Conservation (phyloP, 495 filamentous ascomycete genomes). For the Aspergillus hancockii region DNA sequence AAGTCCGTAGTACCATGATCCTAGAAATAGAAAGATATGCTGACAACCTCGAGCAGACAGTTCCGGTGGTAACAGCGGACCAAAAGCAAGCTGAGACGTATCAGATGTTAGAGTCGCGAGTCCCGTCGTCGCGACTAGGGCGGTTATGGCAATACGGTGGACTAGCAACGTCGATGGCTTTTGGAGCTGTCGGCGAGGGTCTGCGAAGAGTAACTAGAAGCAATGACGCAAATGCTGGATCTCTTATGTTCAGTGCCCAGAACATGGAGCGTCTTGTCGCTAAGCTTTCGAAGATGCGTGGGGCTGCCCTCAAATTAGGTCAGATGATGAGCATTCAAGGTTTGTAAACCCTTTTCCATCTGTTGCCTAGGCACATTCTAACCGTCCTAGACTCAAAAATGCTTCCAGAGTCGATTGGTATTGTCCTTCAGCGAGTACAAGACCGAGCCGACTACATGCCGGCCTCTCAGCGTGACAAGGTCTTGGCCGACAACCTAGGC, state of each 20-base stretch:
- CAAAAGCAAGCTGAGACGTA: constrained; percentile 46
- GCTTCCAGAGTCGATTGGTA: constrained; percentile 79
- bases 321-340: constrained; percentile 97
- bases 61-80: constrained; percentile 12
- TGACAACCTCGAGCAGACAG: constrained; percentile 16
- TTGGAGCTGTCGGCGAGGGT: constrained; percentile 85
- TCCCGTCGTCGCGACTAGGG: constrained; percentile 84
- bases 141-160: constrained; percentile 94
- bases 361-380: background rate
- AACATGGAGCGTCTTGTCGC: constrained; percentile 93
- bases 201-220: constrained; percentile 67
- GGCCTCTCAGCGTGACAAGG: constrained; percentile 81
- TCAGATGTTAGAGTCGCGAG: constrained; percentile 82
- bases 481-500: constrained; percentile 77
- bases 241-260: constrained; percentile 80
- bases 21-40: background rate
- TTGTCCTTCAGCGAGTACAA: constrained; percentile 90
- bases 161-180: constrained; percentile 90
- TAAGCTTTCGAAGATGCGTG: constrained; percentile 93
- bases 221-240: constrained; percentile 62
- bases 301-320: constrained; percentile 95
- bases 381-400: constrained; percentile 76
- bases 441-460: constrained; percentile 99
- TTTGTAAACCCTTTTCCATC: constrained; percentile 25
- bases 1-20: constrained; percentile 10